A percentile compares a stretch with the other conserved stretches of the same genome.
Evolutionary conservation across 2,329 filamentous ascomycete species (phyloP).

Genomic region (Thermomyces lanuginosus): DNA sequence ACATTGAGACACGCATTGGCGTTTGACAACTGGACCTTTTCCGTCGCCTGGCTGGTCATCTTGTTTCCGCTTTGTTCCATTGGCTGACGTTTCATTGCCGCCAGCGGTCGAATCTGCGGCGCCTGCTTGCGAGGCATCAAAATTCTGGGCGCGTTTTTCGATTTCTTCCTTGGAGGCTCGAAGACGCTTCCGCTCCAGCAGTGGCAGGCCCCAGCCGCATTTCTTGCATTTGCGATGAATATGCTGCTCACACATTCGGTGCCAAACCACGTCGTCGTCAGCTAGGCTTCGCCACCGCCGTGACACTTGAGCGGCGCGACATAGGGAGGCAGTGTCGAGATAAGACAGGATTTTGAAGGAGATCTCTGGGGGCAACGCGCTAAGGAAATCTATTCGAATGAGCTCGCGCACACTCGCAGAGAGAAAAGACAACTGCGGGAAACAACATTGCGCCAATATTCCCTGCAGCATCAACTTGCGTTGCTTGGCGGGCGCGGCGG

Average conservation of each 20-base stretch:
- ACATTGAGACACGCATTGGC: slow-evolving; percentile 1
- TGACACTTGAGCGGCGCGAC: slow-evolving; percentile 90
- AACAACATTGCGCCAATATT: slow-evolving; percentile 91
- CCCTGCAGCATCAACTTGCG: slow-evolving; percentile 93
- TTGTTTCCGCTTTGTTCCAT: slow-evolving; percentile 14
- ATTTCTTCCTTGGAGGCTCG: slow-evolving; percentile 77
- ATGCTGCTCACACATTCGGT: slow-evolving; percentile 95
- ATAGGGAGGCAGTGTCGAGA: slow-evolving; percentile 83
- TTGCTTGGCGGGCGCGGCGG: slow-evolving; percentile 82
- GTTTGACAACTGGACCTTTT: slow-evolving; percentile 1
- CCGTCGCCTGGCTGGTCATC: slow-evolving; percentile 11
- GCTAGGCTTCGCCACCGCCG: slow-evolving; percentile 72
- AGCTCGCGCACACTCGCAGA: slow-evolving; percentile 82
- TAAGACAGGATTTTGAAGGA: slow-evolving; percentile 87
- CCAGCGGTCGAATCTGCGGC: slow-evolving; percentile 1
- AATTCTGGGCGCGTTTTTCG: slow-evolving; percentile 48
- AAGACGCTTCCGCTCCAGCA: slow-evolving; percentile 75
- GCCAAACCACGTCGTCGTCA: slow-evolving; percentile 97
- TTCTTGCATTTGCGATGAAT: slow-evolving; percentile 87
- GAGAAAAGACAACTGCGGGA: slow-evolving; percentile 86
- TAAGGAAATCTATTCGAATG: slow-evolving; percentile 92
- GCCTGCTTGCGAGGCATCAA: slow-evolving; percentile 30
- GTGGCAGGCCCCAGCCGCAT: slow-evolving; percentile 85
- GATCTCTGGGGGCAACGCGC: slow-evolving; percentile 73
- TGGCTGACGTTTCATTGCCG: slow-evolving; percentile 1